A percentile compares a stretch with the other conserved stretches of the same genome.
Conservation (phyloP, 129 eudicot species). For the Logfia minima region DNA sequence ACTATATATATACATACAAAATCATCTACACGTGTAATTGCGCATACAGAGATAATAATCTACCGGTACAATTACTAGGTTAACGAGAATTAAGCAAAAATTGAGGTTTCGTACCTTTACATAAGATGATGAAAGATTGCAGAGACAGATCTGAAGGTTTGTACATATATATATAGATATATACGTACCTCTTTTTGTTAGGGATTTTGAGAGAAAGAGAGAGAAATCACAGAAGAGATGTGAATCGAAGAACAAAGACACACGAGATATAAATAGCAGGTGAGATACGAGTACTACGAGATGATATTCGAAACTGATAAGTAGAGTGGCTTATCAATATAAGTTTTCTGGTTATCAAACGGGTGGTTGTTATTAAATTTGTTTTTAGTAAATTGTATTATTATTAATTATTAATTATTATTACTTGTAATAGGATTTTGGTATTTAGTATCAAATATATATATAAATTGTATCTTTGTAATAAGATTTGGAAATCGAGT, state of each 20-base stretch:
- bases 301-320: background rate
- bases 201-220: conserved; percentile 3
- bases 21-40: background rate
- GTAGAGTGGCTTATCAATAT: background rate
- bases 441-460: no score
- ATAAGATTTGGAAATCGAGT: no score
- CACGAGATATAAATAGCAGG: background rate
- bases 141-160: conserved; percentile 6
- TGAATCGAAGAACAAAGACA: background rate
- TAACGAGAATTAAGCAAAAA: conserved; percentile 4
- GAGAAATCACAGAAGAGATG: background rate
- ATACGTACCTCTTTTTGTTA: background rate
- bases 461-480: no score
- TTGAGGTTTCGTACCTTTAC: conserved; percentile 8
- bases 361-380: background rate
- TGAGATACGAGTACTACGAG: conserved; percentile 12
- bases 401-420: no score
- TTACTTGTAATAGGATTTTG: no score
- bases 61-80: background rate
- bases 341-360: background rate
- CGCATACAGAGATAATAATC: background rate
- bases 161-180: background rate
- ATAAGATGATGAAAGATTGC: conserved; percentile 26
- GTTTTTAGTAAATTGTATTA: background rate
- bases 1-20: background rate